phyloP scores from a whole-genome alignment of 345 rosid species.

The Viola odorata region DNA sequence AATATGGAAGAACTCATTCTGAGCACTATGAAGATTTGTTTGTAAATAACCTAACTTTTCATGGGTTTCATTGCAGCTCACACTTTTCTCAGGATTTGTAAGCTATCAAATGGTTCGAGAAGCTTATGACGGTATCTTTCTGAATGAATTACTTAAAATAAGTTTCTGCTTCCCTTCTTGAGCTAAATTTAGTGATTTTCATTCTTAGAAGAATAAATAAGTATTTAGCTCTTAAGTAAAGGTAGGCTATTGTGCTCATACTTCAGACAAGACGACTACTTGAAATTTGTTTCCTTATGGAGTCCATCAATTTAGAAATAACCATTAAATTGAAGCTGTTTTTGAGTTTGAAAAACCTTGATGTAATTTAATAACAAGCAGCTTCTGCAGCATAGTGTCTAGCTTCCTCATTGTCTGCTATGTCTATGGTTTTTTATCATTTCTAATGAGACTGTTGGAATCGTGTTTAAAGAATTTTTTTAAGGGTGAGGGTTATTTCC shows the following conservation, averaged over 20 bases:
- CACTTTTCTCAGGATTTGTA: constrained; percentile 96
- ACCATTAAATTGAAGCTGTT: too few relatives aligned
- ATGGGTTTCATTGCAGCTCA: constrained; percentile 60
- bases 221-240: background rate
- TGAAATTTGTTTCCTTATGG: too few relatives aligned
- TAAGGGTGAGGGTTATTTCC: too few relatives aligned
- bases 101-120: constrained; percentile 99
- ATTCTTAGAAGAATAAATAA: background rate
- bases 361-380: too few relatives aligned
- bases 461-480: too few relatives aligned
- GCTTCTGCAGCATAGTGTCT: too few relatives aligned
- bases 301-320: too few relatives aligned
- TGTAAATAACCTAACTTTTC: constrained; percentile 15
- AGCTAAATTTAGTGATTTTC: background rate
- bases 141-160: background rate
- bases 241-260: background rate
- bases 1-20: background rate
- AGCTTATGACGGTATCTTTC: constrained; percentile 76
- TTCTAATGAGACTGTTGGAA: too few relatives aligned
- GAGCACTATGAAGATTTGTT: background rate
- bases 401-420: too few relatives aligned
- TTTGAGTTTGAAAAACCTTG: too few relatives aligned
- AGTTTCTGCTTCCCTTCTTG: background rate
- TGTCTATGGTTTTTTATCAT: too few relatives aligned
- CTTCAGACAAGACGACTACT: background rate